Evolutionary conservation across 805 yeast genomes (phyloP).

Genomic region (Vanderwaltozyma polyspora): DNA sequence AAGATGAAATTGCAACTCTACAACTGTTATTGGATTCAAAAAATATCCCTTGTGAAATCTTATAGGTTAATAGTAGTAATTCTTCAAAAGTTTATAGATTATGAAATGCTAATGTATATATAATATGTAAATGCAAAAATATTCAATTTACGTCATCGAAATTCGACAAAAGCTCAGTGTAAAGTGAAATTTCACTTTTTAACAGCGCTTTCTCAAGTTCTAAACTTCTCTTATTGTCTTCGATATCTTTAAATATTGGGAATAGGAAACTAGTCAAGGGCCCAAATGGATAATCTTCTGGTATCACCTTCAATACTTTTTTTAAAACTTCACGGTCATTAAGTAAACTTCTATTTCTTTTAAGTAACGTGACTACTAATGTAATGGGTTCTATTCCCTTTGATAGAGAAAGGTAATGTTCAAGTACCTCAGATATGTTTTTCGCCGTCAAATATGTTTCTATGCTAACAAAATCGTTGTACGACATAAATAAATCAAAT

Average conservation of each 20-base stretch:
- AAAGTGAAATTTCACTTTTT: constrained; percentile 10
- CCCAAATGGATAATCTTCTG: constrained; percentile 8
- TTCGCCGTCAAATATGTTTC: constrained; percentile 8
- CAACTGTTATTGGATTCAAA: constrained; percentile 1
- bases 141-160: no score
- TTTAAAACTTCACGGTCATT: constrained; percentile 4
- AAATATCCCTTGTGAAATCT: constrained; percentile 8
- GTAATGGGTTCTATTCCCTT: constrained; percentile 4
- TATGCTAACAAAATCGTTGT: constrained; percentile 19
- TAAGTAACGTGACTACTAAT: constrained; percentile 10
- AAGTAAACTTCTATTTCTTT: constrained; percentile 10
- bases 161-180: constrained; percentile 2
- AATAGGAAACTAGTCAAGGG: constrained; percentile 9
- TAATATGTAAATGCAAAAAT: no score
- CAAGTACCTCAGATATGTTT: constrained; percentile 11
- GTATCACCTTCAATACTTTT: constrained; percentile 11
- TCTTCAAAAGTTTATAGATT: no score
- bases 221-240: constrained; percentile 3
- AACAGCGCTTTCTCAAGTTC: constrained; percentile 16
- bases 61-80: no score
- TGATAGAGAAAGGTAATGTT: constrained; percentile 9
- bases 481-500: constrained; percentile 10
- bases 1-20: constrained; percentile 1
- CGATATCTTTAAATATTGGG: constrained; percentile 7
- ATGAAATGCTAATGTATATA: not conserved